Evolutionary conservation across 768 basidiomycete genomes (phyloP).

Genomic region (Xerocomellus intermedius): DNA sequence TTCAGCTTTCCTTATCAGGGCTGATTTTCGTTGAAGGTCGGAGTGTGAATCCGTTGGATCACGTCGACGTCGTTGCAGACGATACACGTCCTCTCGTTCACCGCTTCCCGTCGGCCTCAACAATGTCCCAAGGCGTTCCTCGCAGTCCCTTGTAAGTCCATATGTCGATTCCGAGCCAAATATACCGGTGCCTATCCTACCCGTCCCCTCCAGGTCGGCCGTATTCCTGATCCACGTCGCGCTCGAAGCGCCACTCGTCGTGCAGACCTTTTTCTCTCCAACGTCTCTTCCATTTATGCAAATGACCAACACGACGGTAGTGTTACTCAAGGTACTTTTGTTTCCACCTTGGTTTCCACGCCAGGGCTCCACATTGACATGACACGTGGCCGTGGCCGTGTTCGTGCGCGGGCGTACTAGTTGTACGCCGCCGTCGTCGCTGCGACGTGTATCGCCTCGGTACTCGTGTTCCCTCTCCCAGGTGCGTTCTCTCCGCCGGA

Average conservation of each 20-base stretch:
- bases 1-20: constrained; percentile 8
- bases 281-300: constrained; percentile 68
- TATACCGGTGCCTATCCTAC: background rate
- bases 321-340: constrained; percentile 64
- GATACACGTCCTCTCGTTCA: too few relatives aligned
- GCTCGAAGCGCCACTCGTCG: constrained; percentile 71
- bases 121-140: constrained; percentile 21
- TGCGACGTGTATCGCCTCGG: constrained; percentile 56
- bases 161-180: background rate
- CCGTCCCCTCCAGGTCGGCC: constrained; percentile 48
- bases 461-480: constrained; percentile 71
- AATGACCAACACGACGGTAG: constrained; percentile 78
- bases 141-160: constrained; percentile 44
- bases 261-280: constrained; percentile 73
- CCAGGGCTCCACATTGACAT: background rate
- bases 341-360: constrained; percentile 2
- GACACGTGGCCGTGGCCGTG: too few relatives aligned
- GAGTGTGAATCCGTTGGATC: constrained; percentile 15
- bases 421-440: constrained; percentile 65
- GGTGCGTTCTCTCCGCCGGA: constrained; percentile 41
- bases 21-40: constrained; percentile 28
- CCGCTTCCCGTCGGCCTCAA: background rate
- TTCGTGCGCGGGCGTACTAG: constrained; percentile 37
- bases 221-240: constrained; percentile 81
- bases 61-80: background rate